Conservation (phyloP, 148 eudicot genomes). For the Gaultheria prostrata region DNA sequence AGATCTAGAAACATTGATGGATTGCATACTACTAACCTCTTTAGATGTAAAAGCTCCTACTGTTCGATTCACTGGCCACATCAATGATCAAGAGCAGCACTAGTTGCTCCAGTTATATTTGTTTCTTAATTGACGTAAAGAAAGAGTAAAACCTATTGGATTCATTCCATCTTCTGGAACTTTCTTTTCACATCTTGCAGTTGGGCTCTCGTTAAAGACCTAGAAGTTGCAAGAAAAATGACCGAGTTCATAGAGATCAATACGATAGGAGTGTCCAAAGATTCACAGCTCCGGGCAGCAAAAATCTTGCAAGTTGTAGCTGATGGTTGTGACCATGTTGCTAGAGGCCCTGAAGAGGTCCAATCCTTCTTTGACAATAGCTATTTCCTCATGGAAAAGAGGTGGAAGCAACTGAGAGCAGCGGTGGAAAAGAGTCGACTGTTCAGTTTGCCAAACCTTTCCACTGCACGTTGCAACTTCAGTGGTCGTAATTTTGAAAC, state of each 20-base stretch:
- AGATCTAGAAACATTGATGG: not conserved
- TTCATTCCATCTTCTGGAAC: not conserved
- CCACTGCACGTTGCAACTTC: slow-evolving; percentile 57
- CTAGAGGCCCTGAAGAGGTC: slow-evolving; percentile 12
- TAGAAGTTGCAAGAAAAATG: slow-evolving; percentile 79
- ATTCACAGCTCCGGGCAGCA: slow-evolving; percentile 92
- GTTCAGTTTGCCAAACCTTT: slow-evolving; percentile 70
- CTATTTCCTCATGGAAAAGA: slow-evolving; percentile 45
- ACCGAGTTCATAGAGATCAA: slow-evolving; percentile 76
- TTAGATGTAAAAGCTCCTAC: not conserved
- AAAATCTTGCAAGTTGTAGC: slow-evolving; percentile 70
- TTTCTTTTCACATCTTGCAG: slow-evolving; percentile 30
- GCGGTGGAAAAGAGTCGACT: slow-evolving; percentile 47
- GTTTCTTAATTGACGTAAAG: not conserved
- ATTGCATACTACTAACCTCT: not conserved
- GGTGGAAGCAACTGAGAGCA: slow-evolving; percentile 75
- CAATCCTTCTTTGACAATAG: slow-evolving; percentile 56
- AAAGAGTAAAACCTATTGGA: not conserved
- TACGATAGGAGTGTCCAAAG: slow-evolving; percentile 93
- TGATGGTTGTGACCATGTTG: slow-evolving; percentile 40
- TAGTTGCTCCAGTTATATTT: not conserved
- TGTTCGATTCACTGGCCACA: not conserved
- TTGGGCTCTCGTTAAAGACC: slow-evolving; percentile 94
- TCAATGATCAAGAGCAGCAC: not conserved
- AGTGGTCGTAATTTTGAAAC: slow-evolving; percentile 47